Evolutionary conservation across 495 filamentous ascomycete genomes (phyloP).

Genomic region (Penicillium goetzii): DNA sequence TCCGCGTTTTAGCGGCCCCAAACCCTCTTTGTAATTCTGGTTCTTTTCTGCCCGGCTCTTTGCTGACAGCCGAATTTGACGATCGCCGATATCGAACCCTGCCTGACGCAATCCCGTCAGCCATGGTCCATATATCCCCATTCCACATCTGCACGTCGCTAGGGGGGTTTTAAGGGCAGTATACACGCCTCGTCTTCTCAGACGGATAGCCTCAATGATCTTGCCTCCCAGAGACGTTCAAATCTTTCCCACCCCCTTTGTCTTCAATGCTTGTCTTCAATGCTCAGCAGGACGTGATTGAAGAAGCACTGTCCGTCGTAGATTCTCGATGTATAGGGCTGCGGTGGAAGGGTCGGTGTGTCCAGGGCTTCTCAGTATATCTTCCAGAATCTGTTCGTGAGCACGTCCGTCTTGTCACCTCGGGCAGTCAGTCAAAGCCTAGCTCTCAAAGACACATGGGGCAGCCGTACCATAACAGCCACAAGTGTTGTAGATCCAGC

Average conservation of each 20-base stretch:
- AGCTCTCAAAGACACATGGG: neutral
- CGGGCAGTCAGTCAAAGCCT: constrained; percentile 65
- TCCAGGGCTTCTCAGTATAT: constrained; percentile 67
- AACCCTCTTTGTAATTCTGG: constrained; percentile 16
- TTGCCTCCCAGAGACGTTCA: no score
- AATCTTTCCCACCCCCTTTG: constrained; percentile 27
- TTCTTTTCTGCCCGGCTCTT: constrained; percentile 14
- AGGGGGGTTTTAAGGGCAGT: neutral
- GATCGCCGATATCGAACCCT: constrained; percentile 10
- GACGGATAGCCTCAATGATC: neutral
- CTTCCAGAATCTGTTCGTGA: constrained; percentile 74
- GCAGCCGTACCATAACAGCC: neutral
- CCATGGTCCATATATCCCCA: neutral
- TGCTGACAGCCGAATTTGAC: constrained; percentile 2
- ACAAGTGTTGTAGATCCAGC: neutral
- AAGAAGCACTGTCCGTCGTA: constrained; percentile 64
- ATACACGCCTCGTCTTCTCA: neutral
- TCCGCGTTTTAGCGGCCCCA: neutral
- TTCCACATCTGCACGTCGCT: neutral
- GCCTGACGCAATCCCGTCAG: constrained; percentile 18
- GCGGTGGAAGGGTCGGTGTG: constrained; percentile 86
- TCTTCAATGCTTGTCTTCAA: constrained; percentile 61
- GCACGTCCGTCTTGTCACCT: constrained; percentile 81
- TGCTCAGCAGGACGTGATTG: constrained; percentile 65
- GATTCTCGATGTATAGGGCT: constrained; percentile 71